A percentile compares a stretch with the other conserved stretches of the same genome.
These are phyloP conservation scores for Curvularia hawaiiensis DNA, from an alignment of 2,329 filamentous ascomycete genomes.

Conservation along the genomic window DNA sequence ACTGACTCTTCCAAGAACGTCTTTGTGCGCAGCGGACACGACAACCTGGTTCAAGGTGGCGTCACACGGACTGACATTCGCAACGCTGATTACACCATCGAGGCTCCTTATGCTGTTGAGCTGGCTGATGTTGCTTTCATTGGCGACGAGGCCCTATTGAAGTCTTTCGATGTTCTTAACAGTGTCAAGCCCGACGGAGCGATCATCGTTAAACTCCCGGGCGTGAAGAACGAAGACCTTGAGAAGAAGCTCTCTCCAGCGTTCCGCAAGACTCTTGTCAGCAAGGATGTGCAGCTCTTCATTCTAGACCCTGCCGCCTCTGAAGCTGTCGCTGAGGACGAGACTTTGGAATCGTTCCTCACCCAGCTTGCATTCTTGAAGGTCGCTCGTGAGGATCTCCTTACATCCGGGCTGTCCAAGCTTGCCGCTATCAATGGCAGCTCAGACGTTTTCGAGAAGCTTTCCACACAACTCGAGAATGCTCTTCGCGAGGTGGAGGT, in stretches of 20 bases:
- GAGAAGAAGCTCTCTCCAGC: slow-evolving; percentile 80
- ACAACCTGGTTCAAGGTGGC: slow-evolving; percentile 74
- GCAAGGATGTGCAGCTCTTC: slow-evolving; percentile 73
- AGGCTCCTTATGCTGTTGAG: slow-evolving; percentile 81
- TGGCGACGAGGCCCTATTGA: slow-evolving; percentile 78
- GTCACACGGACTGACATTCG: slow-evolving; percentile 83
- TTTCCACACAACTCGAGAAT: slow-evolving; percentile 65
- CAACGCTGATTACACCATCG: slow-evolving; percentile 79
- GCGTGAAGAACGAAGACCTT: slow-evolving; percentile 83
- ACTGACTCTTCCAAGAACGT: slow-evolving; percentile 66
- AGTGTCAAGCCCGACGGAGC: slow-evolving; percentile 73
- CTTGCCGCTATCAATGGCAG: slow-evolving; percentile 66
- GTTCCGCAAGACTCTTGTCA: slow-evolving; percentile 73
- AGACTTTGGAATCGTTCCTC: slow-evolving; percentile 67
- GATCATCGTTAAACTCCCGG: slow-evolving; percentile 76
- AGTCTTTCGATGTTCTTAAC: slow-evolving; percentile 74
- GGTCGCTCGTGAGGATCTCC: slow-evolving; percentile 70
- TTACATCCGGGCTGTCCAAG: slow-evolving; percentile 68
- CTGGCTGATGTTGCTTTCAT: slow-evolving; percentile 81
- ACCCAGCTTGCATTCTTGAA: slow-evolving; percentile 84
- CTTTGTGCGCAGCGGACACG: slow-evolving; percentile 62
- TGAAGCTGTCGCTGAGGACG: slow-evolving; percentile 69
- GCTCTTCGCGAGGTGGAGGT: slow-evolving; percentile 75
- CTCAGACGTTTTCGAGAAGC: slow-evolving; percentile 65
- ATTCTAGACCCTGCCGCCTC: slow-evolving; percentile 74